These are phyloP conservation scores for Phaeosphaeriaceae sp. DNA, from an alignment of 2,329 filamentous ascomycete genomes.

Conservation along the genomic window DNA sequence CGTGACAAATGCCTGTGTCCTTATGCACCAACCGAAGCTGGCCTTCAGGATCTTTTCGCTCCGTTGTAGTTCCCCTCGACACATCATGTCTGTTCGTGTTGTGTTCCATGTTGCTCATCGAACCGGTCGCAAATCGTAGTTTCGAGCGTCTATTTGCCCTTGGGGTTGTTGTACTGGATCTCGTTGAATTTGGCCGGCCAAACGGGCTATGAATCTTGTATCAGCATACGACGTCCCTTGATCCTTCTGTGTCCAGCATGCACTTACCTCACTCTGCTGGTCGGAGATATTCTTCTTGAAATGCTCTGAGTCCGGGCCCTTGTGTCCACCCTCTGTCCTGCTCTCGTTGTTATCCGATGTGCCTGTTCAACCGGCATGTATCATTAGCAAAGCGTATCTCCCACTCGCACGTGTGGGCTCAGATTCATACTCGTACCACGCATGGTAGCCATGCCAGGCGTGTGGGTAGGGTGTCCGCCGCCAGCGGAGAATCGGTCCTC, in stretches of 20 bases:
- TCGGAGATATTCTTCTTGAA: slow-evolving; percentile 34
- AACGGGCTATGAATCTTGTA: slow-evolving; percentile 20
- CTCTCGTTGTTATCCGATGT: slow-evolving; percentile 28
- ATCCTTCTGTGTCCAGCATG: background rate
- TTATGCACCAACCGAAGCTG: background rate
- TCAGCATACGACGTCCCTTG: background rate
- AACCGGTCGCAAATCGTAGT: background rate
- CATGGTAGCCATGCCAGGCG: slow-evolving; percentile 36
- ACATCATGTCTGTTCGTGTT: background rate
- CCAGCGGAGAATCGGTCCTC: slow-evolving; percentile 43
- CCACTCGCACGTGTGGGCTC: no score
- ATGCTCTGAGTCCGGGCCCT: slow-evolving; percentile 35
- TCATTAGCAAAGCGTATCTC: no score
- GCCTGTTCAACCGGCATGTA: slow-evolving; percentile 18
- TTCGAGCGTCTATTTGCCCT: slow-evolving; percentile 37
- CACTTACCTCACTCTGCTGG: slow-evolving; percentile 36
- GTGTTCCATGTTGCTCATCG: background rate
- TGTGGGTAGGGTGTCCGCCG: slow-evolving; percentile 40
- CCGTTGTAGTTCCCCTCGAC: background rate
- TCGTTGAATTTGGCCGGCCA: slow-evolving; percentile 43
- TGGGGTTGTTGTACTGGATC: slow-evolving; percentile 38
- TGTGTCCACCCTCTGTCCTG: slow-evolving; percentile 31
- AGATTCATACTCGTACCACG: slow-evolving; percentile 27
- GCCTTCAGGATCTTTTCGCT: background rate
- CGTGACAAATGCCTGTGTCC: background rate